Percentiles rank a stretch among this genome's conserved stretches.
Conservation (phyloP, 192 early-diverging fungal genomes). For the Spizellomyces sp. region DNA sequence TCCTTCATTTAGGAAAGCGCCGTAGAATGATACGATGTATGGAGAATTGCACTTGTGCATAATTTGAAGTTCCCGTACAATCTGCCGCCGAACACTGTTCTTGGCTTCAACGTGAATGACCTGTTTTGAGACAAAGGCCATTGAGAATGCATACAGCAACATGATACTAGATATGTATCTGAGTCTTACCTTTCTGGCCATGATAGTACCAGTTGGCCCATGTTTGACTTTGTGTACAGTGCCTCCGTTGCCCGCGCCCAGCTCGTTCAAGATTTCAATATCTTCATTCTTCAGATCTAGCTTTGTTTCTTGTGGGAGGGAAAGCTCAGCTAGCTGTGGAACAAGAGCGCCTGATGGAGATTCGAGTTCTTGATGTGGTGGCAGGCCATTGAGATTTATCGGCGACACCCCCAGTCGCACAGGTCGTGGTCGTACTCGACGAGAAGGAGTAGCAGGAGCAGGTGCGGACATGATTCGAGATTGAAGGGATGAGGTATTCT, state of each 20-base stretch:
- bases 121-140: conserved; percentile 25
- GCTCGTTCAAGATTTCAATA: conserved; percentile 70
- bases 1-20: conserved; percentile 83
- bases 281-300: conserved; percentile 59
- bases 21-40: conserved; percentile 94
- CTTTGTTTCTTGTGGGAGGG: conserved; percentile 36
- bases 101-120: conserved; percentile 57
- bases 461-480: neutral
- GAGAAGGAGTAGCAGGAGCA: conserved; percentile 6
- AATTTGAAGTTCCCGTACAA: conserved; percentile 89
- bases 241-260: conserved; percentile 93
- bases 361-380: conserved; percentile 33
- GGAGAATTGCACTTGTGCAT: conserved; percentile 87
- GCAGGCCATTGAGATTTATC: conserved; percentile 26
- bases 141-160: neutral
- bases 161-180: conserved; percentile 4
- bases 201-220: conserved; percentile 69
- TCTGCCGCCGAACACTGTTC: conserved; percentile 70
- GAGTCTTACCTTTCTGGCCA: conserved; percentile 89
- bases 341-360: conserved; percentile 34
- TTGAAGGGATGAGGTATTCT: neutral
- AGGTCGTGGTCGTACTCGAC: conserved; percentile 24
- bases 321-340: conserved; percentile 37
- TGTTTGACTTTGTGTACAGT: conserved; percentile 89
- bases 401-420: conserved; percentile 25